phyloP scores from a whole-genome alignment of 768 basidiomycete species.

The Kwoniella newhampshirensis region DNA sequence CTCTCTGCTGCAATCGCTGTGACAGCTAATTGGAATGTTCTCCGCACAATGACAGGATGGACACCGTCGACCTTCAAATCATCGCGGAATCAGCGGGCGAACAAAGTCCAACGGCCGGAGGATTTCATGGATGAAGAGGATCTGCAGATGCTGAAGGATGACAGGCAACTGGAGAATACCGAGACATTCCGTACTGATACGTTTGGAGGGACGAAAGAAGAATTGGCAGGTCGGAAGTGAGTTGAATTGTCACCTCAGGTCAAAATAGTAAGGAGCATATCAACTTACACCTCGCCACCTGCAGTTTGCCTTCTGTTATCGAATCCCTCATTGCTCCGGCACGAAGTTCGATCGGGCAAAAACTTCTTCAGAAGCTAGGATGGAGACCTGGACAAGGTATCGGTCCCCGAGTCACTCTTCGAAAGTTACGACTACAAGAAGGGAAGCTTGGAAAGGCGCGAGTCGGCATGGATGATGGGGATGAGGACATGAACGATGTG shows the following conservation, averaged over 20 bases:
- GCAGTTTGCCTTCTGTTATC: constrained; percentile 38
- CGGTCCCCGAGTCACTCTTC: constrained; percentile 79
- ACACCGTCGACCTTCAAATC: constrained; percentile 88
- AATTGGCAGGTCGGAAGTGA: constrained; percentile 53
- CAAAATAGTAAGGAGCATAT: constrained; percentile 61
- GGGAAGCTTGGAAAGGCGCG: constrained; percentile 55
- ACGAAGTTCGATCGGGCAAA: constrained; percentile 76
- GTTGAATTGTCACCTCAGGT: constrained; percentile 20
- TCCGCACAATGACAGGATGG: no score
- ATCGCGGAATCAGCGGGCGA: constrained; percentile 68
- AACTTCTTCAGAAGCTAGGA: constrained; percentile 90
- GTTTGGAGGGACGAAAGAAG: constrained; percentile 59
- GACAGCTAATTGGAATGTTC: not conserved
- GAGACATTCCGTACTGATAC: constrained; percentile 69
- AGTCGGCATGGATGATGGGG: constrained; percentile 55
- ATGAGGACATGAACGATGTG: constrained; percentile 55
- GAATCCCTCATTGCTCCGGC: constrained; percentile 68
- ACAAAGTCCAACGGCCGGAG: constrained; percentile 60
- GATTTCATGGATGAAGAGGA: constrained; percentile 99
- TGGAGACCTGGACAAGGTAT: constrained; percentile 92
- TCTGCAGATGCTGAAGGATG: constrained; percentile 74
- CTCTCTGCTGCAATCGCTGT: not conserved
- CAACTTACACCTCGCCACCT: constrained; percentile 60
- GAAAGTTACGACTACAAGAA: constrained; percentile 72
- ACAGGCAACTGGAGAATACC: constrained; percentile 70